Evolutionary conservation across 768 basidiomycete species (phyloP), one percentile per base, ranked within the genome.

Genomic region (Lactifluus rugatus): DNA sequence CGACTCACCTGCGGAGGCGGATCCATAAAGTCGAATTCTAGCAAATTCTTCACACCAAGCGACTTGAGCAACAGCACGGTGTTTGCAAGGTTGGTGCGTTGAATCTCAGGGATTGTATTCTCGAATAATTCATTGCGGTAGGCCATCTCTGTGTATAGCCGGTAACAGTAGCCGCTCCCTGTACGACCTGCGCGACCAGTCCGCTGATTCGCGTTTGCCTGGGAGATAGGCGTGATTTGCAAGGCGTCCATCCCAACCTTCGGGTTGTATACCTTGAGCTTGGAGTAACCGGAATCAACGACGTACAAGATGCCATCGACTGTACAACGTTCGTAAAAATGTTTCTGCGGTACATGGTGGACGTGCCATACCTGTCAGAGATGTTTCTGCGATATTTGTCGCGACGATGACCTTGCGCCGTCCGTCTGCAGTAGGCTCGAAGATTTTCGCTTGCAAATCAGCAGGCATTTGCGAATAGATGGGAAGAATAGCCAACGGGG

Each of bases 381-480:
- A 98, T 0, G 96, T 99, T 73, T 99, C 96, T 2, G 96, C 95
- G 57, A 98, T 99, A 71, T 99, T 99, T 4, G 95, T 99, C 0
- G 96, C 96, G 1, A 98, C 94, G 62, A 99, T 93, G 55, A 95
- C 93, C 73, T 99, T 99, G 54, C 96, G 77, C 47, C 96, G 79
- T 2, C 96, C 96, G 70, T 99, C 96, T 23, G 81, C 76, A 0
- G 96, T 98, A 8, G 95, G 84, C 57, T 93, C 88, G 66, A 98
- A 98, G 60, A 99, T 99, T 70, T 93, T 95, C 23, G 96, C 95
- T 69, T 99, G 96, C 37, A 99, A 74, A 74, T 98, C 96, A 6
- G 96, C 96, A 10, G 96, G 96, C 96, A 98, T 98, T 69, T 97
- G 95, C 3, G 96, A 98, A 72, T 99, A 98, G 62, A 98, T 99